Base-by-base conservation (phyloP, 2,329 filamentous ascomycete species). In the Penicillium sclerotiorum region DNA sequence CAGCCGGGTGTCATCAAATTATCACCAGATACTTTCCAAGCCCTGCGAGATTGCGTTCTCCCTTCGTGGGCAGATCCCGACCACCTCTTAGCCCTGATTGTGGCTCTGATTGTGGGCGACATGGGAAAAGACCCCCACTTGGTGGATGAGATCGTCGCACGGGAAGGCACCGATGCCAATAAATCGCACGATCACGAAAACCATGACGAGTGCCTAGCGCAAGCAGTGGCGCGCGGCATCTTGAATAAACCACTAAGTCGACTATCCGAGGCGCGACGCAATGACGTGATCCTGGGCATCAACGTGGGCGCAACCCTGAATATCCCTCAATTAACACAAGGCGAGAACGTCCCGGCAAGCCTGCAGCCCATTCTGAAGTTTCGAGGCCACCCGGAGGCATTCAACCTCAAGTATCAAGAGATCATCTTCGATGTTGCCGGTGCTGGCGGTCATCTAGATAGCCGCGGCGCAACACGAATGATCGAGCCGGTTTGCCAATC, bases 401-500 rank as follows among this genome's bases (percentile, higher is more conserved):
- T 43, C 13, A 21, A 30, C 9, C 40, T 43, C 27, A 43, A 43
- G 13, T 43, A 33, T 33, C 15, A 21, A 5, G 40, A 43, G 13
- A 43, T 28, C 11, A 43, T 43, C 13, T 43, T 43, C 5, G 40
- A 43, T 17, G 40, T 43, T 4, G n/a, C 27, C 1, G 40, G 40
- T 21, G 40, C 40, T 1, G 40, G 27, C 8, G 40, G 18, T 2
- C 40, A 43, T 33, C 27, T 28, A 5, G 40, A 43, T 23, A 43
- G 40, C 23, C 13, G 40, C 11, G 27, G 40, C n/a, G 40, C 40
- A n/a, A 43, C 27, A 4, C 27, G 40, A 13, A 43, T 43, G 40
- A 43, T 43, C 28, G 40, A 43, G 5, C 40, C 40, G 5, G 40
- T 43, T 15, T 43, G 40, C 17, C 27, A 43, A 33, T 43, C 40